A percentile compares a stretch with the other conserved stretches of the same genome.
These are phyloP conservation scores for Blastobotrys robertii DNA, from an alignment of 805 yeast genomes.

Conservation along the genomic window DNA sequence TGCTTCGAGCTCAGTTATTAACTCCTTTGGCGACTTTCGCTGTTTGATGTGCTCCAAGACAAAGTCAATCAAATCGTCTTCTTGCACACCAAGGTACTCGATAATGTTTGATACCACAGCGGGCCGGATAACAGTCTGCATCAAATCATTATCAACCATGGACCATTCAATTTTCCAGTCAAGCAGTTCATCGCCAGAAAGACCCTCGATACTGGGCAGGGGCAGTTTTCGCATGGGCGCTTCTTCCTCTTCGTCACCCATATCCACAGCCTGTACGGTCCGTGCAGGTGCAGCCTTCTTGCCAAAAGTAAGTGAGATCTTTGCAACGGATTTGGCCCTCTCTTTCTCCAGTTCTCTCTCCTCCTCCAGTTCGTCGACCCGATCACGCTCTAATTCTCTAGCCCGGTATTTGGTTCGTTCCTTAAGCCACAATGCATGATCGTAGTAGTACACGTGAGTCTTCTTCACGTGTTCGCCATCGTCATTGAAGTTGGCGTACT, in stretches of 20 bases:
- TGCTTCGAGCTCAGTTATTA: slow-evolving; percentile 22
- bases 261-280: slow-evolving; percentile 1
- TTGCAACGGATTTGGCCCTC: slow-evolving; percentile 1
- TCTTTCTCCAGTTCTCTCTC: slow-evolving; percentile 9
- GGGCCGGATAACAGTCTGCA: slow-evolving; percentile 17
- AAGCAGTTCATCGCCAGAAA: slow-evolving; percentile 10
- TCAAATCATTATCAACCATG: slow-evolving; percentile 12
- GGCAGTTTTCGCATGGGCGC: not conserved
- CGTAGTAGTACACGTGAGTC: slow-evolving; percentile 16
- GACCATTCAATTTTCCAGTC: slow-evolving; percentile 20
- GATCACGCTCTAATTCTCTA: slow-evolving; percentile 16
- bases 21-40: slow-evolving; percentile 19
- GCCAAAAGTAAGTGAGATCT: slow-evolving; percentile 9
- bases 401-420: slow-evolving; percentile 13
- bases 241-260: slow-evolving; percentile 2
- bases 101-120: slow-evolving; percentile 16
- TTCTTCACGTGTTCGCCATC: slow-evolving; percentile 9
- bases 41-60: slow-evolving; percentile 18
- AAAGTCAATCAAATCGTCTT: slow-evolving; percentile 26
- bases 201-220: not conserved
- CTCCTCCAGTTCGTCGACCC: slow-evolving; percentile 12
- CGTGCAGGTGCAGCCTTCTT: not conserved
- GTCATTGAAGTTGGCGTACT: slow-evolving; percentile 16
- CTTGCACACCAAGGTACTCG: slow-evolving; percentile 26
- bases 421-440: slow-evolving; percentile 20